These are phyloP conservation scores for Thalassiosira livingstoniorum DNA, from an alignment of 352 stramenopile species.

Conservation along the genomic window DNA sequence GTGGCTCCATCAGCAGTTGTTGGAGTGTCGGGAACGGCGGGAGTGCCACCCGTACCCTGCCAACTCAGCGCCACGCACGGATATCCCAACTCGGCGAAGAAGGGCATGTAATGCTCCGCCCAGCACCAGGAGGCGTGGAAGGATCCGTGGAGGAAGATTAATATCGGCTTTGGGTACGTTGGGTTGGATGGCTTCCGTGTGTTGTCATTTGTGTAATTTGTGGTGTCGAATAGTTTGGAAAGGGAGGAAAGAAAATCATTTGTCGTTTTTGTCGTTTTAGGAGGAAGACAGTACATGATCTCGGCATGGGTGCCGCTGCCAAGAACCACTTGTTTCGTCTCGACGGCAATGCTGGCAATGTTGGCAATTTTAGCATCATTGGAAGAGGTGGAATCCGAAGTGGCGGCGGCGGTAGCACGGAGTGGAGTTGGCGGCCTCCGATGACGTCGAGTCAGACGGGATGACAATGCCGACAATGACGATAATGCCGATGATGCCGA, in stretches of 20 bases:
- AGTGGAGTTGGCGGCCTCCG: too few species aligned
- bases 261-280: not conserved
- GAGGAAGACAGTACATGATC: constrained; percentile 44
- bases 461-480: too few species aligned
- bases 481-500: too few species aligned
- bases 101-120: constrained; percentile 84
- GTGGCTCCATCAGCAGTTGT: too few species aligned
- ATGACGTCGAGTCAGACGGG: too few species aligned
- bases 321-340: constrained; percentile 36
- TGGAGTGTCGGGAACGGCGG: constrained; percentile 59
- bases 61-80: constrained; percentile 79
- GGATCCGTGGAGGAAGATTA: constrained; percentile 85
- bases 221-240: constrained; percentile 23
- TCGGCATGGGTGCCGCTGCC: constrained; percentile 49
- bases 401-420: not conserved
- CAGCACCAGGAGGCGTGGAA: constrained; percentile 88
- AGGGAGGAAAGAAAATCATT: constrained; percentile 38
- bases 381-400: not conserved
- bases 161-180: constrained; percentile 49
- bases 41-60: constrained; percentile 83
- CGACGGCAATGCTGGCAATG: constrained; percentile 2
- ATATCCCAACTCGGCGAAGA: constrained; percentile 81
- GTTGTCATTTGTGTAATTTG: constrained; percentile 14
- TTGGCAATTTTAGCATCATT: not conserved
- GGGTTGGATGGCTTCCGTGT: not conserved